Conservation (phyloP, 768 basidiomycete species). For the Infundibulicybe gibba region DNA sequence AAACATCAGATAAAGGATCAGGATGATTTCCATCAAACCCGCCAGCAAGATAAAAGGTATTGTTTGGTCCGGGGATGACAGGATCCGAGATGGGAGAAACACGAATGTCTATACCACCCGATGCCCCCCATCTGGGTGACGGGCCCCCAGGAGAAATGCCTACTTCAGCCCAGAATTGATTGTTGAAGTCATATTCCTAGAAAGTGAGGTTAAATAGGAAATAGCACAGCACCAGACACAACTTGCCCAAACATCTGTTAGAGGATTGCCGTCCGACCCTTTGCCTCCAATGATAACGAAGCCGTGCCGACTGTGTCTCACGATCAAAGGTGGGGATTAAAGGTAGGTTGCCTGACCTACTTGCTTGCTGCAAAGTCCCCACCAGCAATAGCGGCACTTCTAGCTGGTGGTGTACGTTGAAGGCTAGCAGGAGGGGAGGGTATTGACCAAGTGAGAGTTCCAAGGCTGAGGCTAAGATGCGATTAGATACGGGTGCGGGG, state of each 20-base stretch:
- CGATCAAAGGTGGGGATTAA: constrained; percentile 8
- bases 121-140: constrained; percentile 64
- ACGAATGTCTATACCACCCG: constrained; percentile 71
- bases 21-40: constrained; percentile 48
- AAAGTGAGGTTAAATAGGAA: constrained; percentile 1
- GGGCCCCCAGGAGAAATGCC: constrained; percentile 49
- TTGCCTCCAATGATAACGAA: constrained; percentile 75
- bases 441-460: constrained; percentile 54
- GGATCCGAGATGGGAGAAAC: constrained; percentile 37
- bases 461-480: constrained; percentile 54
- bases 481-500: constrained; percentile 1
- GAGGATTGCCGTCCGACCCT: constrained; percentile 44
- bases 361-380: constrained; percentile 80
- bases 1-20: constrained; percentile 60
- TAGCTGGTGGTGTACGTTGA: constrained; percentile 46
- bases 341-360: constrained; percentile 37
- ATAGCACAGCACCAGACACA: not conserved
- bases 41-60: constrained; percentile 73
- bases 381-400: constrained; percentile 63
- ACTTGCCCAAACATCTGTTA: constrained; percentile 75
- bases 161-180: constrained; percentile 74
- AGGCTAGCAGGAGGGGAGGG: constrained; percentile 52
- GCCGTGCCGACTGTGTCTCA: constrained; percentile 54
- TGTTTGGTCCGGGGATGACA: constrained; percentile 53
- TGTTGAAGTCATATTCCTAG: constrained; percentile 75